Conservation (phyloP, 2,329 filamentous ascomycete species). For the Trichocomaceae sp. region DNA sequence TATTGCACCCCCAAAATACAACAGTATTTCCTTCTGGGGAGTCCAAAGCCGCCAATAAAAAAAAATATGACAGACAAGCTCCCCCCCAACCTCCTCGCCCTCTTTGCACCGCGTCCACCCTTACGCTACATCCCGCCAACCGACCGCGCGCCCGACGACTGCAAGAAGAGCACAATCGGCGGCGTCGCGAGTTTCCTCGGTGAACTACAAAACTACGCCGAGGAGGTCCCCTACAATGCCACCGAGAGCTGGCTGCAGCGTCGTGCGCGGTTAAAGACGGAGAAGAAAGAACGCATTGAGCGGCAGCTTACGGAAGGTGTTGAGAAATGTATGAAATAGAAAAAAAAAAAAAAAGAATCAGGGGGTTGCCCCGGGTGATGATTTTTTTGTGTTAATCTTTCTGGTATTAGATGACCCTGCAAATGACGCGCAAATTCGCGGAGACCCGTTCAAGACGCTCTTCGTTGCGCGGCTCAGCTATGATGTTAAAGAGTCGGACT, state of each 20-base stretch:
- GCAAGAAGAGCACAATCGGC: slow-evolving; percentile 64
- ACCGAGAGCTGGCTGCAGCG: slow-evolving; percentile 91
- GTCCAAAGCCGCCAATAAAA: slow-evolving; percentile 17
- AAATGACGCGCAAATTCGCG: slow-evolving; percentile 81
- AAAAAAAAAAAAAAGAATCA: too few relatives aligned
- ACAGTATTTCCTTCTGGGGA: background rate
- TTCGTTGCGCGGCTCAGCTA: slow-evolving; percentile 89
- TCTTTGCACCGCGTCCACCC: slow-evolving; percentile 90
- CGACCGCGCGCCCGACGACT: slow-evolving; percentile 76
- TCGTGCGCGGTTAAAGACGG: slow-evolving; percentile 73
- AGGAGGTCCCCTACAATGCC: slow-evolving; percentile 67
- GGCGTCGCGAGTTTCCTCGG: slow-evolving; percentile 71
- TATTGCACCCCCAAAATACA: background rate
- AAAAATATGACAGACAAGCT: slow-evolving; percentile 87
- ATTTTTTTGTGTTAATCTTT: background rate
- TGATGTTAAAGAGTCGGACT: slow-evolving; percentile 77
- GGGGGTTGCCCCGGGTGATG: too few relatives aligned
- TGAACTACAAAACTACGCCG: slow-evolving; percentile 68
- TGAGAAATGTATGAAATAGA: slow-evolving; percentile 56
- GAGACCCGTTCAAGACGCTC: slow-evolving; percentile 90
- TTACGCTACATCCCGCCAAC: slow-evolving; percentile 79
- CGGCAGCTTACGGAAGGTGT: slow-evolving; percentile 58
- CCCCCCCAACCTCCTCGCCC: slow-evolving; percentile 81
- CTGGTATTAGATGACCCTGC: slow-evolving; percentile 61
- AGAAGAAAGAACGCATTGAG: slow-evolving; percentile 66